Evolutionary conservation across 345 rosid genomes (phyloP).

Genomic region (Carallia pectinifolia): DNA sequence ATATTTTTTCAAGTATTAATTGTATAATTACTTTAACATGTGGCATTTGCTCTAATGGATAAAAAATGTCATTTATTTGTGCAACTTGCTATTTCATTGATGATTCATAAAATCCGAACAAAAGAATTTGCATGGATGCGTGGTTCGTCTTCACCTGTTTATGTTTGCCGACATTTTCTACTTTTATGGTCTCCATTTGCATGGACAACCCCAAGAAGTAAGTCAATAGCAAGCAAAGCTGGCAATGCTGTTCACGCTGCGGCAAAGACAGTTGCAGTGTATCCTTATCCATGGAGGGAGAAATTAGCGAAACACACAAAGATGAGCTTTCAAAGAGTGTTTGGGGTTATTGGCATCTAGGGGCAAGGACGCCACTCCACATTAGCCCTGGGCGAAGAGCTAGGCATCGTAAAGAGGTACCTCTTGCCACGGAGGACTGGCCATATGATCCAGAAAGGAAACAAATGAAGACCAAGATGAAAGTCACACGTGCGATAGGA

Average conservation of each 20-base stretch:
- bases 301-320: conserved; percentile 62
- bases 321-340: conserved; percentile 76
- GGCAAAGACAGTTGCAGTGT: conserved; percentile 49
- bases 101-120: no score
- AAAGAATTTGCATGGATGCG: no score
- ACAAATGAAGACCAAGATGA: conserved; percentile 76
- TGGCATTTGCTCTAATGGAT: no score
- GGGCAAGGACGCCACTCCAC: conserved; percentile 85
- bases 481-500: conserved; percentile 79
- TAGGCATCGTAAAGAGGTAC: conserved; percentile 81
- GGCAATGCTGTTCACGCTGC: conserved; percentile 64
- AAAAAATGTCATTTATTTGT: no score
- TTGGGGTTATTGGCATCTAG: conserved; percentile 93
- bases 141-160: no score
- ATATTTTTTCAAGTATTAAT: no score
- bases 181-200: not conserved
- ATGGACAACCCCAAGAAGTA: conserved; percentile 1
- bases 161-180: not conserved
- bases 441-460: conserved; percentile 87
- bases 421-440: conserved; percentile 74
- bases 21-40: no score
- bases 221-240: conserved; percentile 71
- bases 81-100: no score
- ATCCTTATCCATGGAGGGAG: conserved; percentile 81
- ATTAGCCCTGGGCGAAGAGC: conserved; percentile 82